These are phyloP conservation scores for Mycena metata DNA, from an alignment of 768 basidiomycete species.

Conservation along the genomic window DNA sequence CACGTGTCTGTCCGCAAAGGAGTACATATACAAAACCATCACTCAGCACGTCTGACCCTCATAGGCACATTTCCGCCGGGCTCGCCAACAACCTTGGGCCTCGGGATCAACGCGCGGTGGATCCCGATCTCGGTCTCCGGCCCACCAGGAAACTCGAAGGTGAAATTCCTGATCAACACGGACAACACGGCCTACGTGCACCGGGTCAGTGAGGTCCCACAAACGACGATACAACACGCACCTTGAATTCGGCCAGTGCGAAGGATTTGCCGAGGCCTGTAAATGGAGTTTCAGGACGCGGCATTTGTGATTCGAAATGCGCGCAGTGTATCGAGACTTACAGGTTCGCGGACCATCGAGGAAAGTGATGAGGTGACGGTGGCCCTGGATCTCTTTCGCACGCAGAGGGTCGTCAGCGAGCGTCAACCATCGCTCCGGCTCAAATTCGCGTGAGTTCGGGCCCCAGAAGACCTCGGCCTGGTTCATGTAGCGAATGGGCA, in stretches of 20 bases:
- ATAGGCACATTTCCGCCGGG: constrained; percentile 17
- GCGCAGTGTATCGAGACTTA: neutral
- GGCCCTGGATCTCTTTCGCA: constrained; percentile 53
- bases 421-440: constrained; percentile 59
- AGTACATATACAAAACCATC: neutral
- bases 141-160: constrained; percentile 46
- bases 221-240: neutral
- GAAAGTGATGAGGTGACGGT: constrained; percentile 59
- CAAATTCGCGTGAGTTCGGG: constrained; percentile 56
- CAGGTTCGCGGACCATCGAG: constrained; percentile 61
- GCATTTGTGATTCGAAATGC: no score
- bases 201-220: neutral
- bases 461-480: constrained; percentile 60
- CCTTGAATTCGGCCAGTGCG: constrained; percentile 50
- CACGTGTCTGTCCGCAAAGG: no score
- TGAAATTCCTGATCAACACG: constrained; percentile 48
- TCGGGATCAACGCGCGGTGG: constrained; percentile 30
- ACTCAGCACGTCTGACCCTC: constrained; percentile 27
- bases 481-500: constrained; percentile 60
- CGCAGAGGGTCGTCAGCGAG: constrained; percentile 41
- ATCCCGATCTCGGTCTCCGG: constrained; percentile 42
- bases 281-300: no score
- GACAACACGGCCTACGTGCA: constrained; percentile 41
- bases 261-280: constrained; percentile 54
- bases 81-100: constrained; percentile 39